A percentile compares a stretch with the other conserved stretches of the same genome.
phyloP scores from a whole-genome alignment of 2,329 filamentous ascomycete genomes.

The Arthrobotrys pseudoclavata region DNA sequence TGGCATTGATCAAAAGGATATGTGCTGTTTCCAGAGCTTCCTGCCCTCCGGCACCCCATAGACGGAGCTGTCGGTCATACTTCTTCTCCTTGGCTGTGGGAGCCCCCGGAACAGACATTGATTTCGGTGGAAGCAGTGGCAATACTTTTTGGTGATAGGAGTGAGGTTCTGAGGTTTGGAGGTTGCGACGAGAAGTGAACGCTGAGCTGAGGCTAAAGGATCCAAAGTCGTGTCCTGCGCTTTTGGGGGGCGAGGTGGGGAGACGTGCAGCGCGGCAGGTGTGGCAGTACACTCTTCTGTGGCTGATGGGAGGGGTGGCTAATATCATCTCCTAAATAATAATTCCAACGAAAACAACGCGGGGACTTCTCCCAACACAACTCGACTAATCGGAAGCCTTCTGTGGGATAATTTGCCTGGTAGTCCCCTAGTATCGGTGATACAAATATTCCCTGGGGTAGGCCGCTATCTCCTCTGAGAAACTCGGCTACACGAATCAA shows the following conservation, averaged over 20 bases:
- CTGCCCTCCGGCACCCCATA: conserved; percentile 95
- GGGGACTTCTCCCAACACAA: background rate
- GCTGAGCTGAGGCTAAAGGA: conserved; percentile 11
- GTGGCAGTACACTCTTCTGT: conserved; percentile 34
- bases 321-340: background rate
- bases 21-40: conserved; percentile 89
- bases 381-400: background rate
- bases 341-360: conserved; percentile 13
- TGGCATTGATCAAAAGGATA: conserved; percentile 90
- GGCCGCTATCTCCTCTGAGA: too few species aligned
- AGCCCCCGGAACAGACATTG: conserved; percentile 57
- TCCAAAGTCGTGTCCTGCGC: conserved; percentile 30
- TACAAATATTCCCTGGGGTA: too few species aligned
- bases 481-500: too few species aligned
- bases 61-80: conserved; percentile 93
- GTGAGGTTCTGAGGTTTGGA: background rate
- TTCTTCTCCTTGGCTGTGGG: conserved; percentile 70
- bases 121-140: background rate
- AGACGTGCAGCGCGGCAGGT: conserved; percentile 56
- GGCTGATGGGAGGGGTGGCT: conserved; percentile 23
- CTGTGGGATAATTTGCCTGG: too few species aligned
- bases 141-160: background rate
- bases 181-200: background rate
- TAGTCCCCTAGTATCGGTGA: too few species aligned
- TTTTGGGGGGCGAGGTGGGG: conserved; percentile 56